phyloP scores from a whole-genome alignment of 805 yeast species.

The Millerozyma miso region DNA sequence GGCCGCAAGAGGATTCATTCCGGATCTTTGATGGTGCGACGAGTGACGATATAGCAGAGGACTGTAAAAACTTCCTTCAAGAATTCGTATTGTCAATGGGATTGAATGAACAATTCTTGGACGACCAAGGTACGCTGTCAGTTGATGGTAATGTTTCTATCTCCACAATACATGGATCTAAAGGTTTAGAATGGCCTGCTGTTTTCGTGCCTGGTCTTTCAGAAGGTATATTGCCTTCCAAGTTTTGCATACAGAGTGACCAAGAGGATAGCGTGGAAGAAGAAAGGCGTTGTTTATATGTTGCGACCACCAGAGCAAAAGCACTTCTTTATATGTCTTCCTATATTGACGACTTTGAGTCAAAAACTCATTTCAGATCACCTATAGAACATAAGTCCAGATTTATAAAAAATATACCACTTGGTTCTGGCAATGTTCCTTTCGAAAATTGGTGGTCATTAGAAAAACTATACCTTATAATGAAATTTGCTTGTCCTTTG shows the following conservation, averaged over 20 bases:
- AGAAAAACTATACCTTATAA: constrained; percentile 15
- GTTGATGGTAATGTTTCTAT: constrained; percentile 34
- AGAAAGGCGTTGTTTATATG: constrained; percentile 82
- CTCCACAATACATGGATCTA: constrained; percentile 88
- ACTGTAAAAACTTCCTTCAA: constrained; percentile 15
- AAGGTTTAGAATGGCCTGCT: constrained; percentile 94
- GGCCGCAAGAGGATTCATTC: constrained; percentile 24
- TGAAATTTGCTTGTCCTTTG: constrained; percentile 2
- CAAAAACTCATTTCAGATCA: constrained; percentile 17
- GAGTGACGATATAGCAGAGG: constrained; percentile 8
- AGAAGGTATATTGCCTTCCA: constrained; percentile 64
- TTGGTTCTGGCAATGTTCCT: constrained; percentile 12
- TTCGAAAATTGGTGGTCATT: constrained; percentile 14
- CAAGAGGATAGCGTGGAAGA: constrained; percentile 49
- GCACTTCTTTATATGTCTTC: constrained; percentile 45
- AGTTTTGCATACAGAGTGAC: constrained; percentile 35
- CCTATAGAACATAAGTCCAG: constrained; percentile 22
- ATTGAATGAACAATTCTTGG: constrained; percentile 24
- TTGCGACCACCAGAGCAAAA: constrained; percentile 84
- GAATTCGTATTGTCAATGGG: constrained; percentile 32
- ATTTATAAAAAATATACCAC: constrained; percentile 17
- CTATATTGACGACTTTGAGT: constrained; percentile 11
- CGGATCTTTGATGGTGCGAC: constrained; percentile 11
- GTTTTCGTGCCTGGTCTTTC: constrained; percentile 76
- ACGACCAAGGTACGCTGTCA: constrained; percentile 2